phyloP scores from a whole-genome alignment of 345 rosid species.

The Lumnitzera littorea region DNA sequence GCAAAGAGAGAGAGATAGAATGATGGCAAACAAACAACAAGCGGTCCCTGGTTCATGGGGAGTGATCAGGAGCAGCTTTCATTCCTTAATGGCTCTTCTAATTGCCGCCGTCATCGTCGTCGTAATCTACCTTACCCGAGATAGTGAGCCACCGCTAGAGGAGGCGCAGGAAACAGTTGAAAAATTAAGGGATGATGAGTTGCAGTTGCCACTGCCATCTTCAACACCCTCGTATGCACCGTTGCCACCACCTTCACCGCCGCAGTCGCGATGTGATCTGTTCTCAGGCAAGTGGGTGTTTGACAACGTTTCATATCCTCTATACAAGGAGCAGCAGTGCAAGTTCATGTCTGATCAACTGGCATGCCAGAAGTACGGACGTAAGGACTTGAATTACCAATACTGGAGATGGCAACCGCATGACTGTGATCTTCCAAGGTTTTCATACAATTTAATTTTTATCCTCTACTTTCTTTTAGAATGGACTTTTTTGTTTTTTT shows the following conservation, averaged over 20 bases:
- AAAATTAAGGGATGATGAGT: neutral
- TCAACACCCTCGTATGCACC: neutral
- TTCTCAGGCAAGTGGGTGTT: conserved; percentile 75
- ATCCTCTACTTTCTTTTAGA: neutral
- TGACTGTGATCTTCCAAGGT: conserved; percentile 80
- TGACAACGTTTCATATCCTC: conserved; percentile 58
- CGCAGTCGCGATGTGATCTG: conserved; percentile 42
- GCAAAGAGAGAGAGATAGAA: too few relatives aligned
- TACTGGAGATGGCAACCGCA: conserved; percentile 91
- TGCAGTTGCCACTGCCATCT: neutral
- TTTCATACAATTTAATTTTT: neutral
- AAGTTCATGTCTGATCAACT: conserved; percentile 67
- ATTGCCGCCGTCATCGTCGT: conserved; percentile 38
- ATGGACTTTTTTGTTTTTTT: neutral
- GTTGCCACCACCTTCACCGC: too few relatives aligned
- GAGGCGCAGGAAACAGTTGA: neutral
- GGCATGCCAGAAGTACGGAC: conserved; percentile 77
- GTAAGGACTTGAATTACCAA: conserved; percentile 59
- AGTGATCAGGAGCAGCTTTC: conserved; percentile 42
- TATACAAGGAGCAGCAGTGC: conserved; percentile 73
- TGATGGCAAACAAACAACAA: conserved; percentile 42
- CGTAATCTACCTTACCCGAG: conserved; percentile 38
- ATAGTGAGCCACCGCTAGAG: conserved; percentile 5
- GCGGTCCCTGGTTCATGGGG: neutral
- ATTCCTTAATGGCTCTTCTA: conserved; percentile 54